These are phyloP conservation scores for Syzygium grande DNA, from an alignment of 345 rosid genomes.

Conservation along the genomic window DNA sequence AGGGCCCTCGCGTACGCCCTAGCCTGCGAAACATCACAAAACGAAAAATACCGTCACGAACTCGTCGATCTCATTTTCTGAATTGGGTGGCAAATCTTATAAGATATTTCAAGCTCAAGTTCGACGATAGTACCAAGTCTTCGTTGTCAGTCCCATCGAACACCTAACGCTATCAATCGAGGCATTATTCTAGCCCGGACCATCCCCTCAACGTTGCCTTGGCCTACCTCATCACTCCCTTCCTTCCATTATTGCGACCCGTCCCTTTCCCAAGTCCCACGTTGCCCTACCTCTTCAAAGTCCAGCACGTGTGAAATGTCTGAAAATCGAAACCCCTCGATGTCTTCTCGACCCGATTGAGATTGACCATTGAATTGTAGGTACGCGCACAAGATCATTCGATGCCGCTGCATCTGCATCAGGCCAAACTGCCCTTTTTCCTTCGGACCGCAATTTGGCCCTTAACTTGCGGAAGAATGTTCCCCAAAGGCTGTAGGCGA, in stretches of 20 bases:
- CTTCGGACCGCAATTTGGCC: background rate
- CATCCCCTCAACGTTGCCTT: background rate
- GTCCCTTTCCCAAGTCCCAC: background rate
- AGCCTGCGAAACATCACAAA: constrained; percentile 38
- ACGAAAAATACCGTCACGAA: background rate
- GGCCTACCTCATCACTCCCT: background rate
- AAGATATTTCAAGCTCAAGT: background rate
- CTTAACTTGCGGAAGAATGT: background rate
- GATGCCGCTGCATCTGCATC: background rate
- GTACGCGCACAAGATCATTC: background rate
- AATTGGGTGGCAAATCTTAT: background rate
- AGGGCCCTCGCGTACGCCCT: constrained; percentile 75
- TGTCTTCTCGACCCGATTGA: background rate
- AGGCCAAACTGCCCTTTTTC: background rate
- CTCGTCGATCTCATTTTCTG: background rate
- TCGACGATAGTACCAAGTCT: background rate
- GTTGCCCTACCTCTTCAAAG: no score
- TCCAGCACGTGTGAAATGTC: background rate
- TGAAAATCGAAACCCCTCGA: background rate
- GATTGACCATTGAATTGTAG: background rate
- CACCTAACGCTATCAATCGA: background rate
- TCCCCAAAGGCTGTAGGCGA: background rate
- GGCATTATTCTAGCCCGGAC: background rate
- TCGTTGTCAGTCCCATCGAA: background rate
- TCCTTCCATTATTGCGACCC: background rate